Percentiles rank a stretch among this genome's conserved stretches.
These are phyloP conservation scores for Penicillium flavigenum DNA, from an alignment of 495 filamentous ascomycete species.

Conservation along the genomic window DNA sequence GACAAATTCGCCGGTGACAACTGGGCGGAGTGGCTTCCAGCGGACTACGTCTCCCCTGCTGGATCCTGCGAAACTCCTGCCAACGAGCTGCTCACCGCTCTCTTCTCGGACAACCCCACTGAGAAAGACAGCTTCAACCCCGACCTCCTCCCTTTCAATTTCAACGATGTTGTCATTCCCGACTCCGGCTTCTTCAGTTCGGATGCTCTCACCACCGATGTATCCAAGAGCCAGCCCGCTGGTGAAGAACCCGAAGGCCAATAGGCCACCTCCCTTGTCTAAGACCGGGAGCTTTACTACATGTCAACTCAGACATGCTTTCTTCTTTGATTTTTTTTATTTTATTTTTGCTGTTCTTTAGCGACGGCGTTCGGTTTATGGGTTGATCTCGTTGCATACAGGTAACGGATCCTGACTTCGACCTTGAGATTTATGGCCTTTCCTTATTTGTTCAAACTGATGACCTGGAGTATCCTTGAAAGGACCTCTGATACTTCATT, in stretches of 20 bases:
- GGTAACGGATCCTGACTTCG: slow-evolving; percentile 1
- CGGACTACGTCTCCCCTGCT: slow-evolving; percentile 37
- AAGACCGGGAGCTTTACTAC: slow-evolving; percentile 11
- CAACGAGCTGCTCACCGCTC: slow-evolving; percentile 40
- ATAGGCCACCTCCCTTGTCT: slow-evolving; percentile 19
- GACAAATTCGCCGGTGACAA: slow-evolving; percentile 26
- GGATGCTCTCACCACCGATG: slow-evolving; percentile 33
- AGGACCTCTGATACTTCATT: slow-evolving; percentile 8
- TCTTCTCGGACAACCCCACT: slow-evolving; percentile 39
- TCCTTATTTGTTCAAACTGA: slow-evolving; percentile 15
- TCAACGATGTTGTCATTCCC: slow-evolving; percentile 27
- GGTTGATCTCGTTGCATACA: slow-evolving; percentile 16
- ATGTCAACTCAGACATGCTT: slow-evolving; percentile 7
- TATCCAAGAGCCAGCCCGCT: slow-evolving; percentile 27
- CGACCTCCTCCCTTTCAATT: slow-evolving; percentile 36
- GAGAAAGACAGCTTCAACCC: slow-evolving; percentile 32
- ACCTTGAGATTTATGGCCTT: slow-evolving; percentile 12
- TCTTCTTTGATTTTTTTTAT: slow-evolving; percentile 2
- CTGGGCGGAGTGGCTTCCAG: slow-evolving; percentile 45
- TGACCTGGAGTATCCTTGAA: slow-evolving; percentile 18
- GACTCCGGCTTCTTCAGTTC: slow-evolving; percentile 47
- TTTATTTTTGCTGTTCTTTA: slow-evolving; percentile 23
- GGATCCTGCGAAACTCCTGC: slow-evolving; percentile 31
- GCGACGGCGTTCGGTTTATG: slow-evolving; percentile 42
- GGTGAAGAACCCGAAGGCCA: slow-evolving; percentile 16